These are phyloP conservation scores for Boletus smithii DNA, from an alignment of 1,284 basidiomycete species.

Conservation along the genomic window DNA sequence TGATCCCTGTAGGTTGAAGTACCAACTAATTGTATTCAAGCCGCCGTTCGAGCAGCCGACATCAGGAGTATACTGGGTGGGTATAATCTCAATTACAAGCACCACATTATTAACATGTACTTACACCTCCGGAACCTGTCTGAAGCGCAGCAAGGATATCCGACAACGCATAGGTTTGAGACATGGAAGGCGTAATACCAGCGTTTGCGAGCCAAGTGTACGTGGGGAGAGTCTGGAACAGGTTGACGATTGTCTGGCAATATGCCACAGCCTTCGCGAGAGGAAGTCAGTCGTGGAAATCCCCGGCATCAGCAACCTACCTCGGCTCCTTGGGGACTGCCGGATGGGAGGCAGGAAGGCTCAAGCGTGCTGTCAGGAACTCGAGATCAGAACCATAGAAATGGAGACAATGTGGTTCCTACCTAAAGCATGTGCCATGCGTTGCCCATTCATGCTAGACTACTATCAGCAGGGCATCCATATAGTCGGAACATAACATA, in stretches of 20 bases:
- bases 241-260: slow-evolving; percentile 60
- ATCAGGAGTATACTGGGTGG: slow-evolving; percentile 49
- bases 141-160: slow-evolving; percentile 57
- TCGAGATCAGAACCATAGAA: slow-evolving; percentile 4
- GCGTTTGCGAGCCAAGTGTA: slow-evolving; percentile 66
- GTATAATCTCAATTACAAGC: slow-evolving; percentile 1
- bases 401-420: background rate
- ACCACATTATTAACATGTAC: background rate
- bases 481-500: slow-evolving; percentile 30
- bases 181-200: slow-evolving; percentile 65
- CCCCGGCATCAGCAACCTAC: slow-evolving; percentile 28
- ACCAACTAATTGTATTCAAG: slow-evolving; percentile 59
- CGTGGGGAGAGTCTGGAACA: slow-evolving; percentile 66
- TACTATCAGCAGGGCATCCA: slow-evolving; percentile 10
- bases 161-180: slow-evolving; percentile 56
- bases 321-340: slow-evolving; percentile 58
- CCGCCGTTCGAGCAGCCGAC: slow-evolving; percentile 50
- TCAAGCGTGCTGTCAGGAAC: slow-evolving; percentile 51
- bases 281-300: slow-evolving; percentile 10
- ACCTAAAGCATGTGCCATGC: slow-evolving; percentile 78
- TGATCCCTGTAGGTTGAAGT: slow-evolving; percentile 66
- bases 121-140: slow-evolving; percentile 45
- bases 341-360: slow-evolving; percentile 55
- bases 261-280: slow-evolving; percentile 60
- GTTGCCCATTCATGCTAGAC: slow-evolving; percentile 64